Evolutionary conservation across 108 stramenopile species (phyloP), one percentile per base, ranked within the genome.

Genomic region (Cylindrotheca closterium): DNA sequence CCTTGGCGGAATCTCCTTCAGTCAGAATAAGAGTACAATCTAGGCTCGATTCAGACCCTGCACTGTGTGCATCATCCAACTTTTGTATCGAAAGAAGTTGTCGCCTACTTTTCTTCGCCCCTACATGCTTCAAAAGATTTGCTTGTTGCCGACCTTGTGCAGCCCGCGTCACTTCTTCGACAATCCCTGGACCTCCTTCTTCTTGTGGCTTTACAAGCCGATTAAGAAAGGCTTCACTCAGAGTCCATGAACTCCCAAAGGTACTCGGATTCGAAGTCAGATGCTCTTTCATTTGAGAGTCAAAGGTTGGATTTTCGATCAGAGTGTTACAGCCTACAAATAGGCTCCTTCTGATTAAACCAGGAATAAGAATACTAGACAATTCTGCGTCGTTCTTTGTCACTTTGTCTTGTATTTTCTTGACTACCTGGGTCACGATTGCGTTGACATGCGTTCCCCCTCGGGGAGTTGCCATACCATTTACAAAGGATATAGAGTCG

Each of bases 1-100:
- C 93, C 74, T 98, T 99, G 30, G 99, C 99, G 29, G 96, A 97
- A 71, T 99, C 99, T 56, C 99, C 99, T 84, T 99, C 99, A 0
- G 99, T 99, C 28, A 99, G 68, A 49, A 99, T 98, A 21, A 99
- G 78, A 4, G 99, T 98, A 70, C 93, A 95, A 18, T 78, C 55
- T n/a, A 58, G 50, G 34, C 71, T 65, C 5, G 46, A 62, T 19
- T 80, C 72, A 19, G 79, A 82, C 7, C 94, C 97, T 1, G 97
- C 97, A n/a, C 75, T 57, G 65, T 94, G 86, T 4, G 97, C 97
- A 77, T 98, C 97, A 55, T 98, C 95, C 37, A 98, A 76, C 74
- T 97, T 97, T 7, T 92, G 91, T 19, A 97, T 87, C 22, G 74
- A 50, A 27, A 90, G 61, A 8, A 91, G 65, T 46, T 86, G 85